phyloP scores from a whole-genome alignment of 2,329 filamentous ascomycete species.

The Metarhizium sp. region DNA sequence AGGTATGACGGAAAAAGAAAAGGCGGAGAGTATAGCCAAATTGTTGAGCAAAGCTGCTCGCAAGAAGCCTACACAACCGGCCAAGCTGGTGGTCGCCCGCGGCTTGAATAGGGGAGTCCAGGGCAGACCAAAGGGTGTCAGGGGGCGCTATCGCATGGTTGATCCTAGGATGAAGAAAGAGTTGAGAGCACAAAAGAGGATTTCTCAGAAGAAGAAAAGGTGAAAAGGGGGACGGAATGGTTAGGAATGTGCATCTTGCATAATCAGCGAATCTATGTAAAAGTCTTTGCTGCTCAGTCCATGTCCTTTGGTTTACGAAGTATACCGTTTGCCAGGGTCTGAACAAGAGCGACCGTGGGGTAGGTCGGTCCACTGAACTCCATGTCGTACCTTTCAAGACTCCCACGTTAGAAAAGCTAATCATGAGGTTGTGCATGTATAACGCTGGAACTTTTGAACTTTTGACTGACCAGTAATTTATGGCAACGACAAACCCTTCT shows the following conservation, averaged over 20 bases:
- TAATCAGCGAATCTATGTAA: not conserved
- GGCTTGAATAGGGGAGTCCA: slow-evolving; percentile 78
- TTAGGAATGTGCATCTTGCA: not conserved
- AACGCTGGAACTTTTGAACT: not conserved
- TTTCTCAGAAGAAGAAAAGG: slow-evolving; percentile 53
- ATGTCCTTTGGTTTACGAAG: not conserved
- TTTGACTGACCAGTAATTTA: slow-evolving; percentile 65
- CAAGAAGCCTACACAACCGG: slow-evolving; percentile 75
- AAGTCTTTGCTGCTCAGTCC: not conserved
- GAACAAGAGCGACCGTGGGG: slow-evolving; percentile 47
- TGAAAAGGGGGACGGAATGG: not conserved
- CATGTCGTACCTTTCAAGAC: slow-evolving; percentile 60
- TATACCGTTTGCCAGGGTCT: slow-evolving; percentile 19
- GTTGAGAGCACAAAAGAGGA: slow-evolving; percentile 74
- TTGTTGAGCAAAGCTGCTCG: slow-evolving; percentile 73
- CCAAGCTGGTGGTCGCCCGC: slow-evolving; percentile 82
- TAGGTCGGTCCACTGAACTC: slow-evolving; percentile 64
- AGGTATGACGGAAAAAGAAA: slow-evolving; percentile 91
- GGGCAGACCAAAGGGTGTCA: slow-evolving; percentile 81
- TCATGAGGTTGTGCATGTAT: not conserved
- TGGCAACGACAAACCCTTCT: slow-evolving; percentile 65
- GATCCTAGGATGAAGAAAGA: slow-evolving; percentile 96
- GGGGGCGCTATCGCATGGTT: slow-evolving; percentile 96
- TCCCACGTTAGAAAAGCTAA: slow-evolving; percentile 2
- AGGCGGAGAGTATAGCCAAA: slow-evolving; percentile 73